Conservation (phyloP, 2,329 filamentous ascomycete species). For the Cercospora sp. region DNA sequence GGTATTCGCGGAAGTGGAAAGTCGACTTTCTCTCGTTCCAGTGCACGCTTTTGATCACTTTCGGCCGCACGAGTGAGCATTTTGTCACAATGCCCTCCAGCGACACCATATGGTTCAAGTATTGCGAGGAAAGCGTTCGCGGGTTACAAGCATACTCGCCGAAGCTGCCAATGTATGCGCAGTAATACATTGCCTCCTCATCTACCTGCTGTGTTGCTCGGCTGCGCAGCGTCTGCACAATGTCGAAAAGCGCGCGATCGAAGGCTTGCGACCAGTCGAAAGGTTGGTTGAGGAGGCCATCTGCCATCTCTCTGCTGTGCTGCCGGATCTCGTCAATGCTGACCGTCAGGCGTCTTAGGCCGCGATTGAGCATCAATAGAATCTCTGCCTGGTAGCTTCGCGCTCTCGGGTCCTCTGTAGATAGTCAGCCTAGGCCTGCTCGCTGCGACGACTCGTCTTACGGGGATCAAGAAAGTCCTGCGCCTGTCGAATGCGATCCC, state of each 20-base stretch:
- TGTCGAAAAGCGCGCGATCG: conserved; percentile 83
- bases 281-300: conserved; percentile 75
- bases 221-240: conserved; percentile 76
- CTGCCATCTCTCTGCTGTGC: conserved; percentile 80
- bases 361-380: conserved; percentile 68
- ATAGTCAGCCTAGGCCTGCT: conserved; percentile 13
- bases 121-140: conserved; percentile 80
- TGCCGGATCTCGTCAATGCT: conserved; percentile 84
- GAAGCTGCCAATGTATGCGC: conserved; percentile 95
- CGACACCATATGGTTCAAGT: conserved; percentile 95
- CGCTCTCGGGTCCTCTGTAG: conserved; percentile 56
- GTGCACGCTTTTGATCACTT: conserved; percentile 97
- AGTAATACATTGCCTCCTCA: conserved; percentile 84
- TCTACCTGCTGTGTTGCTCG: conserved; percentile 73
- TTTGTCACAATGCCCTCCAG: conserved; percentile 97
- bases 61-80: conserved; percentile 91
- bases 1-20: conserved; percentile 87
- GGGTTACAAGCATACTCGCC: conserved; percentile 94
- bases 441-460: conserved; percentile 50
- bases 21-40: conserved; percentile 85
- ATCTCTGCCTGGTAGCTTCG: conserved; percentile 88
- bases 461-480: conserved; percentile 91
- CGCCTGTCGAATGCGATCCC: conserved; percentile 81
- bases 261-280: conserved; percentile 90
- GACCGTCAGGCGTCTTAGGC: conserved; percentile 58